Evolutionary conservation across 108 stramenopile genomes (phyloP), one percentile per base, ranked within the genome.

Genomic region (Nannochloropsis gaditana): DNA sequence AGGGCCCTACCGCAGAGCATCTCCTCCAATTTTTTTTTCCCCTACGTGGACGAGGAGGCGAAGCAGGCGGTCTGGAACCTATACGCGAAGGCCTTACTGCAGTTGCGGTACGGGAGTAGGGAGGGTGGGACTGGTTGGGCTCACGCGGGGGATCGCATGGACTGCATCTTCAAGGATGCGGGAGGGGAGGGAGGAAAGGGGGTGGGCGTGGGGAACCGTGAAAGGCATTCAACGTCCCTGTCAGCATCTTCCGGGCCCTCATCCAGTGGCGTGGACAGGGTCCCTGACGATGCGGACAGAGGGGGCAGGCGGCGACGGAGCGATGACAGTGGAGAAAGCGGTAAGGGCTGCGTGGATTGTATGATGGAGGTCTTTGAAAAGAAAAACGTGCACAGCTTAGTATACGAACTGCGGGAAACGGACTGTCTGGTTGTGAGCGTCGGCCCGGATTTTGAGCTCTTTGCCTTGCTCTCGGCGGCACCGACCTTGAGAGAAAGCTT

Each of bases 301-400:
- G 47, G 73, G 42, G 81, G 44, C 11, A 44, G 15, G 82, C 21
- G 2, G 19, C 45, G 44, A 47, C 9, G 85, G 43, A 11, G 80
- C 43, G 42, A n/a, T 11, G 80, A 31, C 21, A 45, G 50, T 45
- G 86, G 43, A 42, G 81, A 21, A 45, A 41, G 86, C 8, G 79
- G 43, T 42, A 43, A 11, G 81, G 44, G 44, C 42, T 79, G n/a
- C 5, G 43, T 5, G 44, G 80, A 79, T n/a, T 11, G 19, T 9
- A 83, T 83, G 42, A 87, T 83, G 44, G 80, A 45, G 45, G 10
- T 87, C 79, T 87, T 87, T 43, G 87, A 87, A 80, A 50, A 50
- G 6, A 80, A 87, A 11, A 83, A 83, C n/a, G 83, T 44, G 83
- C 83, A 87, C 80, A 87, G 80, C 42, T 83, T 87, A 10, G 45